Evolutionary conservation across 1,139 yeast species (phyloP), one percentile per base, ranked within the genome.

Genomic region (Kodamaea sp.): DNA sequence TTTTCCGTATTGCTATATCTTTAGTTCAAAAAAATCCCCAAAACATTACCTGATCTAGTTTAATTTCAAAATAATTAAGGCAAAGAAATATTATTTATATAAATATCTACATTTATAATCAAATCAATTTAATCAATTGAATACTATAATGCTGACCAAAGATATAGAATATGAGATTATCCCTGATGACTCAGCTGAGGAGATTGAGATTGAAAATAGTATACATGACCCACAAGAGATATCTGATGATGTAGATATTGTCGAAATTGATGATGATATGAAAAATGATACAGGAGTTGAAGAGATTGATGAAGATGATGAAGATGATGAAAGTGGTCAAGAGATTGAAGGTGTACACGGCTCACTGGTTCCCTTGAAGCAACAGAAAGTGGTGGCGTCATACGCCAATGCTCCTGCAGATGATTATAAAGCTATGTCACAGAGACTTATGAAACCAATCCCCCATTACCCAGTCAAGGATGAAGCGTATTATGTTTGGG

Each of bases 401-500:
- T 24, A 25, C 30, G 24, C 26, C 33, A 29, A 35, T 11, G 28
- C 67, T 3, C 41, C 54, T n/a, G 72, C 73, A 7, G 54, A 55
- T 42, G 64, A 67, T 31, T 65, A 55, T 42, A 48, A 52, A 8
- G 60, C 52, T 9, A 49, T 64, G 35, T 60, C 68, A 9, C 45
- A 49, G 24, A 52, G 59, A 32, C 55, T 69, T 39, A 61, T 70
- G 70, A 70, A 69, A 43, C 70, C 70, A 1, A 41, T 75, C 9
- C 68, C 70, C 8, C 75, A 73, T 46, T 71, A 69, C 41, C 75
- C 77, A 2, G 60, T 60, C 1, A 59, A 56, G 24, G 73, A 55
- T 2, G 65, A 67, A 45, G 60, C 67, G 2, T 63, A 67, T 43
- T 68, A 66, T 55, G 85, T 90, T 5, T 92, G 97, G 97, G 74